phyloP scores from a whole-genome alignment of 2,329 filamentous ascomycete genomes.

The Fusarium sp. region DNA sequence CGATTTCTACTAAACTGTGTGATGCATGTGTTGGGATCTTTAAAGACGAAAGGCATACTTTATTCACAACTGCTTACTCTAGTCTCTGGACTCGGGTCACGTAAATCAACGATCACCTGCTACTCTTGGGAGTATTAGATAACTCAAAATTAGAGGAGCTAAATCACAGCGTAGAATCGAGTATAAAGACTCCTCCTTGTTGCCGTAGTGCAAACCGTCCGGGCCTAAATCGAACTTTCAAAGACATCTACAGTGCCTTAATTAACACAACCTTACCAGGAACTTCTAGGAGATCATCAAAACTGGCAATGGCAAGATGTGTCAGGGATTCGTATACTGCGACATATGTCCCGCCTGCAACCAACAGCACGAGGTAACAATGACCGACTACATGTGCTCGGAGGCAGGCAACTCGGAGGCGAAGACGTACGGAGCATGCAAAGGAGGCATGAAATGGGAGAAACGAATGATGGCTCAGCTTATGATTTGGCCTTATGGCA shows the following conservation, averaged over 20 bases:
- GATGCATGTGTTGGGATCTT: background rate
- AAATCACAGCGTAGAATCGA: background rate
- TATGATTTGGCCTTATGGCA: constrained; percentile 1
- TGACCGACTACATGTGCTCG: constrained; percentile 21
- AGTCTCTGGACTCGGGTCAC: background rate
- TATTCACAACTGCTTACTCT: too few relatives aligned
- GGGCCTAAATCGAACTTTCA: background rate
- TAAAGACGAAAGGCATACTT: background rate
- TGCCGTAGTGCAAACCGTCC: background rate
- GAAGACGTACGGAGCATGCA: constrained; percentile 15
- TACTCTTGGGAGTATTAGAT: background rate
- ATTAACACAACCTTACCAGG: background rate
- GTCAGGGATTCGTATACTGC: constrained; percentile 18
- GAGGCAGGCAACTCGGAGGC: constrained; percentile 3
- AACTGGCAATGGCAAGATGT: constrained; percentile 3
- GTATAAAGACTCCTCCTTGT: background rate
- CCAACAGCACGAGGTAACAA: constrained; percentile 15
- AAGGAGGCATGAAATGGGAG: background rate
- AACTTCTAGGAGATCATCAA: background rate
- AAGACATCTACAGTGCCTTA: background rate
- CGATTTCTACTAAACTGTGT: background rate
- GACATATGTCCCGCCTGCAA: constrained; percentile 21
- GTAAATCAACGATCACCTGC: background rate
- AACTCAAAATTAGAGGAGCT: background rate
- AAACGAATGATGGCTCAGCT: constrained; percentile 2